phyloP scores from a whole-genome alignment of 768 basidiomycete species.

The Hydnum rufescens region DNA sequence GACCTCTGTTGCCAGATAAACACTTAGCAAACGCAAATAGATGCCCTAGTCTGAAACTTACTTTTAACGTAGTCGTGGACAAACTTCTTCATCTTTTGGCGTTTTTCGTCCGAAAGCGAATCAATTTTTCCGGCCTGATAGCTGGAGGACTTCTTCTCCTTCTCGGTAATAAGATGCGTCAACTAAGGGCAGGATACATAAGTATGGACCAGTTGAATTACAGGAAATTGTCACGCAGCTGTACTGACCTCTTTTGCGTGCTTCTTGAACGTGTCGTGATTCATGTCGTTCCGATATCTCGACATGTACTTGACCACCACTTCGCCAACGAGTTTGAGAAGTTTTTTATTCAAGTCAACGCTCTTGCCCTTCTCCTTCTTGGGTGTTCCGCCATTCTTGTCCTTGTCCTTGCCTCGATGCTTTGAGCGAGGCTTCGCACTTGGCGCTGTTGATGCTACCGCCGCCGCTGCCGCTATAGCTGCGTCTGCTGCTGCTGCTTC shows the following conservation, averaged over 20 bases:
- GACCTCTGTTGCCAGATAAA: too few species aligned
- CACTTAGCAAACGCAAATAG: too few species aligned
- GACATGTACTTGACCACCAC: constrained; percentile 89
- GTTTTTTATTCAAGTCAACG: constrained; percentile 41
- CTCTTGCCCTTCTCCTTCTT: not conserved
- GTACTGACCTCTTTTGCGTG: constrained; percentile 79
- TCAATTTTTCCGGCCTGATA: constrained; percentile 62
- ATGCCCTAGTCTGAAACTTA: constrained; percentile 5
- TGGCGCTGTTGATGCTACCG: constrained; percentile 7
- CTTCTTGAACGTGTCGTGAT: constrained; percentile 74
- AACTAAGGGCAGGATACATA: constrained; percentile 29
- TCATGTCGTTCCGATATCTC: constrained; percentile 59
- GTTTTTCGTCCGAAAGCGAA: constrained; percentile 67
- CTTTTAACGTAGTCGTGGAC: constrained; percentile 73
- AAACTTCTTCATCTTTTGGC: constrained; percentile 78
- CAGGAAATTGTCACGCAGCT: too few species aligned
- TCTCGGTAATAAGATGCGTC: constrained; percentile 71
- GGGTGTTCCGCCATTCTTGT: constrained; percentile 7
- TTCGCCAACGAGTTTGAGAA: constrained; percentile 66
- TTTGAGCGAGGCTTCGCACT: constrained; percentile 18
- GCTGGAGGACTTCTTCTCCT: constrained; percentile 79
- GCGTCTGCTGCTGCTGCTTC: constrained; percentile 9
- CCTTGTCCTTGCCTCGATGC: constrained; percentile 21
- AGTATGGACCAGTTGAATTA: not conserved
- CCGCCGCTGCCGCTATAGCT: constrained; percentile 7